Conservation (phyloP, 805 yeast genomes). For the Wickerhamomyces chaumierensis region DNA sequence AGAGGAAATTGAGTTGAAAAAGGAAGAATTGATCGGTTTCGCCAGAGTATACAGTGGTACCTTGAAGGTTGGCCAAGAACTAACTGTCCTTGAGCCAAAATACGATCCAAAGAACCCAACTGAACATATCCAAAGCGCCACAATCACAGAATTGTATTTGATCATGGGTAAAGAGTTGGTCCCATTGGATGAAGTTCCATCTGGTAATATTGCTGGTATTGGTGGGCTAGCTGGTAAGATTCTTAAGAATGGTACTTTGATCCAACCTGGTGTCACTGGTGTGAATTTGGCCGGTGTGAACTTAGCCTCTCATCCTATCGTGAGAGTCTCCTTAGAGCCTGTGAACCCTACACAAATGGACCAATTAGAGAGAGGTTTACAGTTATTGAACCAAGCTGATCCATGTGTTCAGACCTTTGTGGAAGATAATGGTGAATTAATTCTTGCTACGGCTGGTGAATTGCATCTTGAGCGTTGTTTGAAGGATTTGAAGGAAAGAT, state of each 20-base stretch:
- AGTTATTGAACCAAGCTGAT: slow-evolving; percentile 74
- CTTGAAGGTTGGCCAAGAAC: slow-evolving; percentile 58
- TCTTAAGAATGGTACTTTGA: slow-evolving; percentile 77
- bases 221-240: slow-evolving; percentile 80
- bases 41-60: slow-evolving; percentile 86
- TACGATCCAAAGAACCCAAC: slow-evolving; percentile 57
- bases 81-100: slow-evolving; percentile 77
- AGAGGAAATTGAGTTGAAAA: slow-evolving; percentile 25
- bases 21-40: slow-evolving; percentile 75
- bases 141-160: slow-evolving; percentile 59
- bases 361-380: slow-evolving; percentile 66
- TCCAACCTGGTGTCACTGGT: slow-evolving; percentile 46
- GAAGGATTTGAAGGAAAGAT: slow-evolving; percentile 80
- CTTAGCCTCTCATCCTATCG: slow-evolving; percentile 76
- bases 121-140: slow-evolving; percentile 45
- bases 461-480: slow-evolving; percentile 89
- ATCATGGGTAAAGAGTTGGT: slow-evolving; percentile 90
- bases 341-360: slow-evolving; percentile 73
- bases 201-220: slow-evolving; percentile 92
- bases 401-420: slow-evolving; percentile 86
- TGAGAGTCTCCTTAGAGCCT: slow-evolving; percentile 94
- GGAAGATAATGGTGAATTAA: slow-evolving; percentile 87
- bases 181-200: slow-evolving; percentile 70
- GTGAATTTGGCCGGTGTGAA: slow-evolving; percentile 72
- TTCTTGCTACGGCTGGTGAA: slow-evolving; percentile 93